These are phyloP conservation scores for Bryoglossum gracile DNA, from an alignment of 495 filamentous ascomycete genomes.

Conservation along the genomic window DNA sequence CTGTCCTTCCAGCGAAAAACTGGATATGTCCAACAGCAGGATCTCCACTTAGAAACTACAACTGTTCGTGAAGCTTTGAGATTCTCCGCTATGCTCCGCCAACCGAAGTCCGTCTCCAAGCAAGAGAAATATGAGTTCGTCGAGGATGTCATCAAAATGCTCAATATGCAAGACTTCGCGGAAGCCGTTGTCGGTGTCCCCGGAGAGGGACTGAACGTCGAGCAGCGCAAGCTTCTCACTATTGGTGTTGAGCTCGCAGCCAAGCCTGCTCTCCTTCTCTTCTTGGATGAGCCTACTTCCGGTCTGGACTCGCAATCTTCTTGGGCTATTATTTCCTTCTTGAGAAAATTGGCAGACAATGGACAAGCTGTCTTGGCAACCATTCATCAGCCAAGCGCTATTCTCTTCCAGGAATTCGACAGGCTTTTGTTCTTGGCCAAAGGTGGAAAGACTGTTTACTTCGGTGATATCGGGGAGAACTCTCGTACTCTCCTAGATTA, in stretches of 20 bases:
- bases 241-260: constrained; percentile 91
- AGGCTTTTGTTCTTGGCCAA: constrained; percentile 65
- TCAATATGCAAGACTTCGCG: constrained; percentile 83
- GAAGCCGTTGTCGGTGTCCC: constrained; percentile 84
- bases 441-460: constrained; percentile 77
- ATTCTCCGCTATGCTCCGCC: constrained; percentile 79
- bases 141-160: constrained; percentile 81
- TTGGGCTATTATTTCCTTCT: constrained; percentile 72
- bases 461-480: constrained; percentile 67
- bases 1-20: constrained; percentile 87
- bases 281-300: constrained; percentile 71
- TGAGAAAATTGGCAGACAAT: constrained; percentile 73
- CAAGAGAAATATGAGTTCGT: constrained; percentile 80
- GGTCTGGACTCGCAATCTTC: constrained; percentile 58
- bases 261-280: constrained; percentile 81
- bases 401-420: constrained; percentile 89
- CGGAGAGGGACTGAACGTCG: constrained; percentile 86
- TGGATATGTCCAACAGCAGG: constrained; percentile 93
- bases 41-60: constrained; percentile 78
- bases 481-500: constrained; percentile 57
- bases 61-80: constrained; percentile 81
- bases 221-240: constrained; percentile 82
- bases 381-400: constrained; percentile 87
- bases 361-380: constrained; percentile 87
- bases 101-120: constrained; percentile 60